Percentiles rank a stretch among this genome's conserved stretches.
phyloP scores from a whole-genome alignment of 164 flowering plant species.

The Magnolia sinica region DNA sequence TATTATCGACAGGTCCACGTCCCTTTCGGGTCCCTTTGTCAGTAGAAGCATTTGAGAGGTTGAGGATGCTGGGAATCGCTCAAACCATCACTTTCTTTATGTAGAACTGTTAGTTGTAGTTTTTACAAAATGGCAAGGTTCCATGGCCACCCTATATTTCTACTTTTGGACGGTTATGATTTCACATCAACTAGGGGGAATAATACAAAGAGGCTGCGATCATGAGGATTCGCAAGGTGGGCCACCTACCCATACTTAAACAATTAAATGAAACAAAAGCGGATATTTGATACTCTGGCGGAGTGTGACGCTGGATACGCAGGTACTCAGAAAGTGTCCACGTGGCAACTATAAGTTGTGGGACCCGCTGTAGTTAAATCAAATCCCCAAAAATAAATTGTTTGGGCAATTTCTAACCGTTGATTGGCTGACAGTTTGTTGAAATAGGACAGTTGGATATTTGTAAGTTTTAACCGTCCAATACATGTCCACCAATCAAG shows the following conservation, averaged over 20 bases:
- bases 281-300: too few species aligned
- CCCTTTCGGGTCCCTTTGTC: not conserved
- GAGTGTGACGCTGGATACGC: too few species aligned
- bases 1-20: too few species aligned
- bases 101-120: not conserved
- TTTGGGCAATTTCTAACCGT: too few species aligned
- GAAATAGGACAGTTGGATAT: too few species aligned
- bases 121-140: not conserved
- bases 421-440: too few species aligned
- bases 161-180: not conserved
- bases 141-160: not conserved
- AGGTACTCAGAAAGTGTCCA: too few species aligned
- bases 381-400: too few species aligned
- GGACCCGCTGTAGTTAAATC: too few species aligned
- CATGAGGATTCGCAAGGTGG: not conserved
- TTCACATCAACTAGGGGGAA: not conserved
- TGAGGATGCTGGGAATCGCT: conserved; percentile 6
- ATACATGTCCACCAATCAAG: too few species aligned
- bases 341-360: too few species aligned
- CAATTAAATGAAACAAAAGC: not conserved
- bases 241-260: not conserved
- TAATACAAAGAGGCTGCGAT: not conserved
- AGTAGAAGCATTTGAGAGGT: conserved; percentile 3
- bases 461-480: too few species aligned
- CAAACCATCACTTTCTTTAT: conserved; percentile 1